These are phyloP conservation scores for Melampsora abietis-canadensis DNA, from an alignment of 1,284 basidiomycete species.

Conservation along the genomic window DNA sequence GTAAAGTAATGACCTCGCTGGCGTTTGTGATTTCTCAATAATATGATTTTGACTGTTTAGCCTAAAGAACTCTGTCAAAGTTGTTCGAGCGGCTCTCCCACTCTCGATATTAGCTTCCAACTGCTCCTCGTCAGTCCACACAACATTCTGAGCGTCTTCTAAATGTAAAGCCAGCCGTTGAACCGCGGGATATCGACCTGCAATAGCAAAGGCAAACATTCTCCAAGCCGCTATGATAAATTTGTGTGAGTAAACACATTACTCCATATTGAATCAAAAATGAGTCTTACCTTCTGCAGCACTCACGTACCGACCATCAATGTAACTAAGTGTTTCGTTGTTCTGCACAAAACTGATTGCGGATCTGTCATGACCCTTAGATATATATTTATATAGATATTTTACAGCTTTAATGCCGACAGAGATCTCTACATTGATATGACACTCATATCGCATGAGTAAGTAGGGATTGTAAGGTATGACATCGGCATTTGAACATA, in stretches of 20 bases:
- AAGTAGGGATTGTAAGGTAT: conserved; percentile 22
- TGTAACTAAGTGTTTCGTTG: background rate
- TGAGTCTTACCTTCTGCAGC: conserved; percentile 16
- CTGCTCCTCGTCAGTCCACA: no score
- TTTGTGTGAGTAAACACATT: background rate
- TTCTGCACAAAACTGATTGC: background rate
- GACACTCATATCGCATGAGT: conserved; percentile 2
- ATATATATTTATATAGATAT: conserved; percentile 31
- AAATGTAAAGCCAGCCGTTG: background rate
- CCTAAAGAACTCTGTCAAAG: background rate
- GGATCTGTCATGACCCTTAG: conserved; percentile 13
- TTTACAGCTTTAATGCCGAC: conserved; percentile 8
- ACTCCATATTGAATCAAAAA: background rate
- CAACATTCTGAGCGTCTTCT: no score
- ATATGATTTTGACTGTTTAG: background rate
- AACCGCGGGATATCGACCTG: background rate
- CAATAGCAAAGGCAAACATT: background rate
- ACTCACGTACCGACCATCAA: conserved; percentile 10
- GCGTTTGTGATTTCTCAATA: no score
- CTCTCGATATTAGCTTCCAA: no score
- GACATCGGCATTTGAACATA: conserved; percentile 9
- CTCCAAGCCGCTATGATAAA: background rate
- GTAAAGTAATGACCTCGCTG: background rate
- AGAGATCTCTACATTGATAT: conserved; percentile 20
- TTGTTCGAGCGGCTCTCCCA: background rate